These are phyloP conservation scores for Rhynchosporium agropyri DNA, from an alignment of 2,329 filamentous ascomycete species.

Conservation along the genomic window DNA sequence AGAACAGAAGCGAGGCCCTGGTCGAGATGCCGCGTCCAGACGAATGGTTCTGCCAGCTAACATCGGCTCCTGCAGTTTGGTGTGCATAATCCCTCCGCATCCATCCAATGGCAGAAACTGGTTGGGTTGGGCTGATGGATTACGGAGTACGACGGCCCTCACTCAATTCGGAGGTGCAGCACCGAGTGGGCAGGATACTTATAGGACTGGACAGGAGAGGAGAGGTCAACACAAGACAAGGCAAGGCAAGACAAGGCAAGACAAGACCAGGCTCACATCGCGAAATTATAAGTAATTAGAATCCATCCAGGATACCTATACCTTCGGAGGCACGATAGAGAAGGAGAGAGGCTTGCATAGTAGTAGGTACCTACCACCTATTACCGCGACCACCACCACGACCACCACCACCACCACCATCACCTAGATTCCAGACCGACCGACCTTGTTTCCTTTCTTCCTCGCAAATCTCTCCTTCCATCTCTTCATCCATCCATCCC, in stretches of 20 bases:
- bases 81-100: slow-evolving; percentile 6
- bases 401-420: too few species aligned
- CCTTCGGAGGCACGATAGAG: slow-evolving; percentile 1
- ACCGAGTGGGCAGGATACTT: slow-evolving; percentile 6
- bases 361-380: too few species aligned
- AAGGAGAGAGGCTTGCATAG: neutral
- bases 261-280: neutral
- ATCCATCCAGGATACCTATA: neutral
- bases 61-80: neutral
- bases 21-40: slow-evolving; percentile 14
- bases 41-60: slow-evolving; percentile 12
- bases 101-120: slow-evolving; percentile 14
- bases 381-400: too few species aligned
- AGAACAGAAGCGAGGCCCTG: neutral
- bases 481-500: neutral
- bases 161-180: slow-evolving; percentile 15
- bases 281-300: neutral
- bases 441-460: slow-evolving; percentile 1
- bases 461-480: neutral
- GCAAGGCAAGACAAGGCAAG: slow-evolving; percentile 4
- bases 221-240: neutral
- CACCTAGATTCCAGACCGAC: slow-evolving; percentile 1
- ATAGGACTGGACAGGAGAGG: too few species aligned
- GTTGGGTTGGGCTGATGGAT: neutral
- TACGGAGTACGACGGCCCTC: neutral